Conservation (phyloP, 345 rosid species). For the Citrus hindsii region DNA sequence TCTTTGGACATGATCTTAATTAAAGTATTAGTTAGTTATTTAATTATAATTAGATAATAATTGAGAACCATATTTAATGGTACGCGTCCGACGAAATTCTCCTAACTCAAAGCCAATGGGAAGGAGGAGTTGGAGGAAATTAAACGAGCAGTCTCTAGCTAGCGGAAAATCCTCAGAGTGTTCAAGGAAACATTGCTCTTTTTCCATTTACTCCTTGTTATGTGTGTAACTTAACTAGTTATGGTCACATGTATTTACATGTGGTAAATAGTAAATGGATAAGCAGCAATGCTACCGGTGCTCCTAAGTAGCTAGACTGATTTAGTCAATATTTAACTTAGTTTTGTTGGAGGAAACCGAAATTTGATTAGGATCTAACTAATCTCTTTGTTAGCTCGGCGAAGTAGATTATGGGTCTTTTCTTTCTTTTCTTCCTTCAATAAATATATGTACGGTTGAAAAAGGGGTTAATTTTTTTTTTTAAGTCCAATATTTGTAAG, state of each 20-base stretch:
- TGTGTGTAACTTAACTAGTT: no score
- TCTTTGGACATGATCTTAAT: slow-evolving; percentile 53
- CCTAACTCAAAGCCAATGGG: slow-evolving; percentile 33
- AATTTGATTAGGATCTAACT: slow-evolving; percentile 2
- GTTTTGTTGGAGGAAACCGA: slow-evolving; percentile 4
- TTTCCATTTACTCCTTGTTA: no score
- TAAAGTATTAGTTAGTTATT: background rate
- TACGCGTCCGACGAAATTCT: slow-evolving; percentile 22
- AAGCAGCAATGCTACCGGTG: no score
- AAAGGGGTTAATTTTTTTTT: background rate
- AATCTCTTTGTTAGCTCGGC: slow-evolving; percentile 24
- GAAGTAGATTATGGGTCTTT: slow-evolving; percentile 6
- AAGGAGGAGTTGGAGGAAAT: slow-evolving; percentile 30
- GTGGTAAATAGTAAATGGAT: no score
- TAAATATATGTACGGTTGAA: background rate
- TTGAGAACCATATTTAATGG: no score
- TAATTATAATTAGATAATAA: background rate
- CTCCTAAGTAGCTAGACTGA: background rate
- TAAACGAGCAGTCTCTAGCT: no score
- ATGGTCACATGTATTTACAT: no score
- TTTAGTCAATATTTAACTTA: slow-evolving; percentile 16
- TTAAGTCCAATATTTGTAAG: background rate
- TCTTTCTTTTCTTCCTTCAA: no score
- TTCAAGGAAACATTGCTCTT: no score
- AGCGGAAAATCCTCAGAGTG: no score